Conservation (phyloP, 2,329 filamentous ascomycete genomes). For the Exserohilum turcica region DNA sequence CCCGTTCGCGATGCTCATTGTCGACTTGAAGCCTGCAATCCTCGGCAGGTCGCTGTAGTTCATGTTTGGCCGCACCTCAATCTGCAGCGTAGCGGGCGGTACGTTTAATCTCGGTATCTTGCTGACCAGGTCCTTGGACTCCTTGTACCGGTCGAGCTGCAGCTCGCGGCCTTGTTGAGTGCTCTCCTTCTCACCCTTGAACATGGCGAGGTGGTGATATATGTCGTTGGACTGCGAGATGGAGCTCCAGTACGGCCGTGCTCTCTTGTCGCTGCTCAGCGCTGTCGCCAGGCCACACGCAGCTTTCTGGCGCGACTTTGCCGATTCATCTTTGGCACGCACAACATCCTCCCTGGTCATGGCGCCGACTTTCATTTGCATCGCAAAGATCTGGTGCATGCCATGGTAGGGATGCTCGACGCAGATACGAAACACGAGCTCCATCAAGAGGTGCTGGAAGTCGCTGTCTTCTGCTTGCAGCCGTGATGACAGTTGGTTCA, state of each 20-base stretch:
- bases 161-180: constrained; percentile 69
- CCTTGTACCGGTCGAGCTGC: constrained; percentile 65
- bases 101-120: constrained; percentile 69
- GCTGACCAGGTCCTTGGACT: constrained; percentile 67
- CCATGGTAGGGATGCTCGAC: constrained; percentile 93
- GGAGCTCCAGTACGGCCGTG: constrained; percentile 67
- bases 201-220: constrained; percentile 68
- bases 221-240: constrained; percentile 74
- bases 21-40: constrained; percentile 73
- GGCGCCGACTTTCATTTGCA: constrained; percentile 57
- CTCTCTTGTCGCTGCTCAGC: constrained; percentile 59
- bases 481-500: constrained; percentile 96
- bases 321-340: constrained; percentile 74
- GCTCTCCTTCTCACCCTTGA: constrained; percentile 66
- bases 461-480: constrained; percentile 70
- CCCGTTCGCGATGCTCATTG: constrained; percentile 84
- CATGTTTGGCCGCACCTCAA: constrained; percentile 72
- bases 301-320: constrained; percentile 73
- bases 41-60: constrained; percentile 78
- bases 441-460: constrained; percentile 78
- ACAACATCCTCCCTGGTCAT: constrained; percentile 53
- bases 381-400: constrained; percentile 93
- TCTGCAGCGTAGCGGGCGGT: constrained; percentile 86
- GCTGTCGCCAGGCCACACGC: constrained; percentile 70
- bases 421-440: constrained; percentile 81